phyloP scores from a whole-genome alignment of 225 moss, liverwort and hornwort species.

The Pseudoscleropodium purum region DNA sequence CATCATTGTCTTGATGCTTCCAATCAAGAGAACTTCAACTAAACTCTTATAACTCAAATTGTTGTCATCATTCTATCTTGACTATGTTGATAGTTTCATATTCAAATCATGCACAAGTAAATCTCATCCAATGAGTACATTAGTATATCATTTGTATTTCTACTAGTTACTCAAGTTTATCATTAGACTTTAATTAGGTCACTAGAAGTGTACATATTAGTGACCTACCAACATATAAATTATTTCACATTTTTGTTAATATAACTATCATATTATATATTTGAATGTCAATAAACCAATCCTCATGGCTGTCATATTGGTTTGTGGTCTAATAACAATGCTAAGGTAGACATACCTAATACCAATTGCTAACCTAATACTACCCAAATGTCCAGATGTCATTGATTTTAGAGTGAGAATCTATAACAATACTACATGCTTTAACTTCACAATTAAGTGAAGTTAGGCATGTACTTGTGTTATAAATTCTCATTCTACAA shows the following conservation, averaged over 20 bases:
- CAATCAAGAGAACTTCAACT: not conserved
- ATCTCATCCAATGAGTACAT: too few species aligned
- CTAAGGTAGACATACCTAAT: too few species aligned
- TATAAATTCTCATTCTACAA: too few species aligned
- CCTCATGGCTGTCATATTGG: rapidly evolving
- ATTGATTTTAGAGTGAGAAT: too few species aligned
- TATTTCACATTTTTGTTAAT: not conserved
- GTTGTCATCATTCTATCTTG: not conserved
- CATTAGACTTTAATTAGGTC: not conserved
- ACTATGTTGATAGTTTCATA: not conserved
- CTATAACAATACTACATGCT: too few species aligned
- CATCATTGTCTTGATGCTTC: not conserved
- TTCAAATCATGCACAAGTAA: not conserved
- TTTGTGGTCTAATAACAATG: not conserved
- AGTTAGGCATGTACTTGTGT: too few species aligned
- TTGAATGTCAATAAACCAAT: not conserved
- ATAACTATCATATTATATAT: not conserved
- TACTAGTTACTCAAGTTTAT: not conserved
- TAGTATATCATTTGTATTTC: not conserved
- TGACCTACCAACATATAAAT: not conserved
- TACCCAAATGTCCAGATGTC: too few species aligned
- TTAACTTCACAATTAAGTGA: too few species aligned
- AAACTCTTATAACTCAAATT: not conserved
- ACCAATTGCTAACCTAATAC: too few species aligned
- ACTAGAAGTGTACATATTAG: not conserved